Conservation (phyloP, 306 rosid species). For the Myrica gale region DNA sequence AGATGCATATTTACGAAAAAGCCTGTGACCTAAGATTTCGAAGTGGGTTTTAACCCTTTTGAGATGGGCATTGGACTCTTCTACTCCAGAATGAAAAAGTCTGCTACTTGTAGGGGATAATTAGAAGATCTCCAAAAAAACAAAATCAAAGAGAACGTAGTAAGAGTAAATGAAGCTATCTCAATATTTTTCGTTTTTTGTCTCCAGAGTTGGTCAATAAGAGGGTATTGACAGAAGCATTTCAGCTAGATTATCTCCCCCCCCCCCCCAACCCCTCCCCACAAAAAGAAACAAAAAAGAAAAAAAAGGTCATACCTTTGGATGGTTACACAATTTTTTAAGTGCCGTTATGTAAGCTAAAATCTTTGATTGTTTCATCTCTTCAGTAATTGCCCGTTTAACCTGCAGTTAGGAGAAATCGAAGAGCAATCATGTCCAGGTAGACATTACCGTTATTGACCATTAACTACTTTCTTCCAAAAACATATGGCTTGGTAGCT, state of each 20-base stretch:
- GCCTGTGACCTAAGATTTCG: slow-evolving; percentile 8
- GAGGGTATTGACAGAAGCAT: slow-evolving; percentile 5
- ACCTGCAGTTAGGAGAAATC: slow-evolving; percentile 49
- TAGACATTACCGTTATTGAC: slow-evolving; percentile 23
- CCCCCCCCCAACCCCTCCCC: background rate
- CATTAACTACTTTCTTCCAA: slow-evolving; percentile 13
- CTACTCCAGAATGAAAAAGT: background rate
- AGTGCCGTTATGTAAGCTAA: slow-evolving; percentile 93
- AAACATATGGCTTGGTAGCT: slow-evolving; percentile 13
- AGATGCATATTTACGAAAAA: background rate
- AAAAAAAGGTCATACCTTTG: slow-evolving; percentile 61
- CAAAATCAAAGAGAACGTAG: background rate
- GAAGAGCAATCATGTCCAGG: slow-evolving; percentile 25
- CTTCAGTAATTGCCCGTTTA: slow-evolving; percentile 76
- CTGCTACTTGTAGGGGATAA: slow-evolving; percentile 7
- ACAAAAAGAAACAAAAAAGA: background rate
- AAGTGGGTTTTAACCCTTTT: background rate
- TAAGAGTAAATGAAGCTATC: background rate
- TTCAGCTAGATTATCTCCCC: background rate
- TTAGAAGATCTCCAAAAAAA: slow-evolving; percentile 13
- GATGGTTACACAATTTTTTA: slow-evolving; percentile 95
- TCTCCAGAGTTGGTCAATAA: slow-evolving; percentile 2
- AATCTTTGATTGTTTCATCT: slow-evolving; percentile 78
- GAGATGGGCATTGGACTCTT: background rate
- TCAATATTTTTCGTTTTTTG: background rate